phyloP scores from a whole-genome alignment of 257 asterid species.

The Ballota nigra region DNA sequence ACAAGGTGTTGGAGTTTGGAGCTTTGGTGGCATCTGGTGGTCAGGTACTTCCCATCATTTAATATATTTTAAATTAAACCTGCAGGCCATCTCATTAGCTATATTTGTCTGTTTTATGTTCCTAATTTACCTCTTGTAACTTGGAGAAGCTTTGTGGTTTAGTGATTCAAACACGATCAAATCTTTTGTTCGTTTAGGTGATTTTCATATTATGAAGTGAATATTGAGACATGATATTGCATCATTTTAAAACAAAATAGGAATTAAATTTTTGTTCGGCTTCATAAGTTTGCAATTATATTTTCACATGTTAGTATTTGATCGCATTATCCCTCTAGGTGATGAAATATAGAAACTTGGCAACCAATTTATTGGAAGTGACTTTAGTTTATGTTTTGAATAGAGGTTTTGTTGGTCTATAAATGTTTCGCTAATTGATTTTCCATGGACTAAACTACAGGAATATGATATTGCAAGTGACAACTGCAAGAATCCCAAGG shows the following conservation, averaged over 20 bases:
- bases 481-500: conserved; percentile 77
- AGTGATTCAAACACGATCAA: conserved; percentile 12
- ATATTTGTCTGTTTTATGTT: neutral
- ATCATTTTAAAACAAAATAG: neutral
- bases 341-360: neutral
- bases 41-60: conserved; percentile 58
- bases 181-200: neutral
- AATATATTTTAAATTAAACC: conserved; percentile 6
- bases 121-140: neutral
- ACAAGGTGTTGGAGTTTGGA: conserved; percentile 94
- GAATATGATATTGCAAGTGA: conserved; percentile 88
- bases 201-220: conserved; percentile 1
- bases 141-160: neutral
- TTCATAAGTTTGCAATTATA: neutral
- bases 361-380: conserved; percentile 4
- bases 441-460: conserved; percentile 41
- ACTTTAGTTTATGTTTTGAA: conserved; percentile 2
- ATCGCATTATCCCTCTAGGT: neutral
- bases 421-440: conserved; percentile 13
- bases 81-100: neutral
- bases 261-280: neutral
- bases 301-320: neutral
- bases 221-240: conserved; percentile 3
- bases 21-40: conserved; percentile 99
- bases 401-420: conserved; percentile 14